A percentile compares a stretch with the other conserved stretches of the same genome.
These are phyloP conservation scores for Boletus hoseneyae DNA, from an alignment of 1,284 basidiomycete species.

Conservation along the genomic window DNA sequence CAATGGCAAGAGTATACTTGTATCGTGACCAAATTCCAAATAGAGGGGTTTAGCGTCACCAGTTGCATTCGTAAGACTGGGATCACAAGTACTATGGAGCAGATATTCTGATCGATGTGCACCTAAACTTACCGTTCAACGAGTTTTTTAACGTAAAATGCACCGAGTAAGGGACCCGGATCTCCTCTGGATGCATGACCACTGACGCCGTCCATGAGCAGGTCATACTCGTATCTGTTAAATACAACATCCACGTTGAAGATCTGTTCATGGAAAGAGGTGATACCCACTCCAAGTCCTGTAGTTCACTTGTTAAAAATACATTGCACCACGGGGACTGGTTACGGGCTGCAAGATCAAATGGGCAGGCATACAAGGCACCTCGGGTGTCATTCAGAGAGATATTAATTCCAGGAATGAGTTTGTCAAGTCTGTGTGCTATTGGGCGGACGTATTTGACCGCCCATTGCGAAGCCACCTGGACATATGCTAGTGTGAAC, in stretches of 20 bases:
- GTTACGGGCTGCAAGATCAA: constrained; percentile 40
- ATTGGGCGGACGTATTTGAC: constrained; percentile 39
- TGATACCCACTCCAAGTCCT: constrained; percentile 37
- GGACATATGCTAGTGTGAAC: background rate
- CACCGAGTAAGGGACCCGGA: constrained; percentile 42
- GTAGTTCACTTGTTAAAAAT: constrained; percentile 38
- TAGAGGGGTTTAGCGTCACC: constrained; percentile 35
- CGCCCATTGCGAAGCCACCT: constrained; percentile 38
- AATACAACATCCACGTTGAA: background rate
- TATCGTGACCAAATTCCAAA: constrained; percentile 50
- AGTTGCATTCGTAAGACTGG: constrained; percentile 39
- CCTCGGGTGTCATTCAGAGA: constrained; percentile 38
- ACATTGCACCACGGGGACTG: constrained; percentile 42
- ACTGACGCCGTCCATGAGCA: constrained; percentile 45
- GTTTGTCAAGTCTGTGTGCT: constrained; percentile 35
- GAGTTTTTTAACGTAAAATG: constrained; percentile 42
- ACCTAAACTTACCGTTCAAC: constrained; percentile 36
- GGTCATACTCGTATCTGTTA: constrained; percentile 41
- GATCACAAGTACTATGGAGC: background rate
- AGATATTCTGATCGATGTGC: background rate
- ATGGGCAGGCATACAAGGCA: constrained; percentile 46
- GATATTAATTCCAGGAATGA: constrained; percentile 35
- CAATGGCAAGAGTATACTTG: constrained; percentile 44
- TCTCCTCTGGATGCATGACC: constrained; percentile 41
- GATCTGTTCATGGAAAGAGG: background rate